phyloP scores from a whole-genome alignment of 164 flowering plant species.

The Annona cherimola region DNA sequence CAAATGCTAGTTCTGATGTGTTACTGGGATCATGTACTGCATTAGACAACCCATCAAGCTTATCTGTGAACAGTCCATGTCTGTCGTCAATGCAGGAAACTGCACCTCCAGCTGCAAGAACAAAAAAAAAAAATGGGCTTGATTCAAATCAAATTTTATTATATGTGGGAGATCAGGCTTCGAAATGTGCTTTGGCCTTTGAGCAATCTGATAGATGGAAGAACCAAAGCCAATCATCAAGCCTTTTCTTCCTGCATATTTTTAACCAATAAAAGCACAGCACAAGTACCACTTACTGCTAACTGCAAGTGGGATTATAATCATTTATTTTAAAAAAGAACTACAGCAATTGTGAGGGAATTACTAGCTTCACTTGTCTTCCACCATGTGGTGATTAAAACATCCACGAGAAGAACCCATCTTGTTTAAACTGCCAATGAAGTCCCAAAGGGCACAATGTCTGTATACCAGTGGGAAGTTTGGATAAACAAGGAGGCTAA shows the following conservation, averaged over 20 bases:
- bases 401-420: neutral
- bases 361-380: neutral
- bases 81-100: constrained; percentile 18
- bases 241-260: neutral
- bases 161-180: neutral
- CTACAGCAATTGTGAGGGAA: neutral
- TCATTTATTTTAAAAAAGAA: neutral
- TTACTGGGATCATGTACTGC: constrained; percentile 20
- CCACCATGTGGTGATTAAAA: neutral
- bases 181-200: neutral
- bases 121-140: neutral
- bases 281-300: neutral
- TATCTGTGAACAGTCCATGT: constrained; percentile 28
- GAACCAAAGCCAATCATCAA: neutral
- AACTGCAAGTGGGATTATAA: neutral
- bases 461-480: no score
- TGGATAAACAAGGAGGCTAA: neutral
- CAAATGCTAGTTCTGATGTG: constrained; percentile 37
- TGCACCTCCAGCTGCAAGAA: neutral
- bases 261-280: neutral
- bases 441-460: no score
- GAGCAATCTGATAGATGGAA: neutral
- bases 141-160: neutral
- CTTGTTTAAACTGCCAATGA: no score
- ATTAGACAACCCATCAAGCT: constrained; percentile 26